Percentiles rank a stretch among this genome's conserved stretches.
Evolutionary conservation across 495 filamentous ascomycete genomes (phyloP).

Genomic region (Neurospora africana): DNA sequence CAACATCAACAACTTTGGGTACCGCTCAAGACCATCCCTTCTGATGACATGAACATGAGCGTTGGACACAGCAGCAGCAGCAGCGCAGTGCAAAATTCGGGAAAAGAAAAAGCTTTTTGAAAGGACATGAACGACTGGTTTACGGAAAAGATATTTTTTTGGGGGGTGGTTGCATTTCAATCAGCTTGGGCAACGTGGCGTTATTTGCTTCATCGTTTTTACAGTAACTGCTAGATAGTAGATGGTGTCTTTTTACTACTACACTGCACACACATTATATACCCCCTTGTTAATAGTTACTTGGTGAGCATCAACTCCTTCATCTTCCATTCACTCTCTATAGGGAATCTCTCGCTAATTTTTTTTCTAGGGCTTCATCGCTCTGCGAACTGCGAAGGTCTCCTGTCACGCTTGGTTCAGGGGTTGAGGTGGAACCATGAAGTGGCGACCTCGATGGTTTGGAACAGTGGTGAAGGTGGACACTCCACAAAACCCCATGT

Average conservation of each 20-base stretch:
- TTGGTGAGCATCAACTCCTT: neutral
- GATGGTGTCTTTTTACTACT: neutral
- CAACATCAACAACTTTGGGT: neutral
- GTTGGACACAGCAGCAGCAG: neutral
- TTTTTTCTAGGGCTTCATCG: neutral
- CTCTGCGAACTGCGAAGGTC: neutral
- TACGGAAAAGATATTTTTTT: neutral
- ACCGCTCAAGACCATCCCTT: neutral
- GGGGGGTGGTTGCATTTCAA: neutral
- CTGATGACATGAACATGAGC: neutral
- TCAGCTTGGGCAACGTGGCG: neutral
- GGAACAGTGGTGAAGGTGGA: neutral
- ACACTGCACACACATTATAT: neutral
- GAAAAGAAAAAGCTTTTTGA: neutral
- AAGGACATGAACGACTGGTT: neutral
- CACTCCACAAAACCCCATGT: neutral
- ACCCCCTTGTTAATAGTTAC: neutral
- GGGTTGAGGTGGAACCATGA: neutral
- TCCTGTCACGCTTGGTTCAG: neutral
- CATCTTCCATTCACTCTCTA: neutral
- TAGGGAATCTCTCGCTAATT: neutral
- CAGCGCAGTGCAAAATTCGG: neutral
- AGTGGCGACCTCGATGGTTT: neutral
- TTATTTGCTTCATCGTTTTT: neutral
- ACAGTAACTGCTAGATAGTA: neutral